These are phyloP conservation scores for Pythium chondricola DNA, from an alignment of 352 stramenopile species.

Conservation along the genomic window DNA sequence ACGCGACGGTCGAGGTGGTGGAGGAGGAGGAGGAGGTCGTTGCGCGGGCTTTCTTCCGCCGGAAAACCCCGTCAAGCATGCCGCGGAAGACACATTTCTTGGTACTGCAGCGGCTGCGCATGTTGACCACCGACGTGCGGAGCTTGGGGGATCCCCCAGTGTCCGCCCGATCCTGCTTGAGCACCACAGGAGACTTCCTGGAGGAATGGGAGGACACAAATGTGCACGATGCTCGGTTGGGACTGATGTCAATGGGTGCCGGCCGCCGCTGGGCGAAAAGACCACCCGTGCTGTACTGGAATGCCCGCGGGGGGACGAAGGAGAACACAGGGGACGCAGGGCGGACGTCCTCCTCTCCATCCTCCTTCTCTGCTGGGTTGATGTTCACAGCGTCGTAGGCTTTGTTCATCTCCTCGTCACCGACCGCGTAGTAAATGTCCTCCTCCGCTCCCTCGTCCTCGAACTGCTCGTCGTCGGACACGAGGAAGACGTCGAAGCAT, in stretches of 20 bases:
- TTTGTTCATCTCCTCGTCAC: not conserved
- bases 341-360: not conserved
- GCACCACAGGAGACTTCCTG: slow-evolving; percentile 4
- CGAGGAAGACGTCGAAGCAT: slow-evolving; percentile 25
- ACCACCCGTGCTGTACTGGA: not conserved
- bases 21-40: not conserved
- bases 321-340: not conserved
- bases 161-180: slow-evolving; percentile 14
- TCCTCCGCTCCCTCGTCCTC: slow-evolving; percentile 1
- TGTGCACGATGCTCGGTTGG: slow-evolving; percentile 9
- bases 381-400: not conserved
- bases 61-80: slow-evolving; percentile 23
- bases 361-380: not conserved
- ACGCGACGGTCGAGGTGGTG: not conserved
- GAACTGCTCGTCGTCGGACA: not conserved
- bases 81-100: slow-evolving; percentile 18
- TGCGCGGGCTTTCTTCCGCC: slow-evolving; percentile 20
- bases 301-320: not conserved
- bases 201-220: slow-evolving; percentile 12
- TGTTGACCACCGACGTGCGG: too few relatives aligned
- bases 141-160: slow-evolving; percentile 6
- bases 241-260: slow-evolving; percentile 8
- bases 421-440: not conserved
- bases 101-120: too few relatives aligned
- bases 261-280: slow-evolving; percentile 9